phyloP scores from a whole-genome alignment of 495 filamentous ascomycete species.

The Wilcoxina mikolae region DNA sequence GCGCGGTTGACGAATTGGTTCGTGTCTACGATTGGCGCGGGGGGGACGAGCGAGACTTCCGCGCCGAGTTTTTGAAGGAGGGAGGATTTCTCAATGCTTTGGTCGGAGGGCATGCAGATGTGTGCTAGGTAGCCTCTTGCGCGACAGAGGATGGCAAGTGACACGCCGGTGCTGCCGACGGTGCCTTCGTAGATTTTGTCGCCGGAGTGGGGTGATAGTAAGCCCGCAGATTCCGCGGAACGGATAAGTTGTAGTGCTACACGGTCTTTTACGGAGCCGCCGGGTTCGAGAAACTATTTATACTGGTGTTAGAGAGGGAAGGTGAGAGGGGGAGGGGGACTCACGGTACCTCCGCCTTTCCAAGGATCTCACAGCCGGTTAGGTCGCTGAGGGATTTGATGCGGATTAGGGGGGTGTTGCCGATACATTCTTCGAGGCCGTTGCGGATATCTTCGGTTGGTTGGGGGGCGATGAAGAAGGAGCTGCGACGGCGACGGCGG shows the following conservation, averaged over 20 bases:
- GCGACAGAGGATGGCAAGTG: constrained; percentile 71
- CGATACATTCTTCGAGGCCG: constrained; percentile 85
- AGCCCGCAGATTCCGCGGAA: constrained; percentile 61
- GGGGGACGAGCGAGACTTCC: constrained; percentile 70
- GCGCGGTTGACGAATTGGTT: constrained; percentile 92
- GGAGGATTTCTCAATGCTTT: constrained; percentile 73
- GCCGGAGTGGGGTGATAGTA: constrained; percentile 63
- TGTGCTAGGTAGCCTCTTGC: constrained; percentile 82
- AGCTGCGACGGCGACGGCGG: not conserved
- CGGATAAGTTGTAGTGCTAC: constrained; percentile 83
- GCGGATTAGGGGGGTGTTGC: constrained; percentile 77
- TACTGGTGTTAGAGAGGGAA: not conserved
- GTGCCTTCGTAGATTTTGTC: constrained; percentile 97
- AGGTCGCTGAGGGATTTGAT: constrained; percentile 79
- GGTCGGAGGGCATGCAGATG: constrained; percentile 97
- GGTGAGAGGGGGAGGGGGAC: not conserved
- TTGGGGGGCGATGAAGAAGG: not conserved
- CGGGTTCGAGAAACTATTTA: constrained; percentile 72
- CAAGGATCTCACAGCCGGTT: constrained; percentile 86
- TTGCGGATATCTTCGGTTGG: constrained; percentile 34
- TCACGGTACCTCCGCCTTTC: constrained; percentile 65
- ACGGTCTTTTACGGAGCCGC: constrained; percentile 86
- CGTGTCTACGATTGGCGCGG: constrained; percentile 79
- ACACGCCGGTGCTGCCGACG: constrained; percentile 86
- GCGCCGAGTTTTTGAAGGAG: constrained; percentile 83